phyloP scores from a whole-genome alignment of 139 green algal genomes.

The Asterochloris sp. region DNA sequence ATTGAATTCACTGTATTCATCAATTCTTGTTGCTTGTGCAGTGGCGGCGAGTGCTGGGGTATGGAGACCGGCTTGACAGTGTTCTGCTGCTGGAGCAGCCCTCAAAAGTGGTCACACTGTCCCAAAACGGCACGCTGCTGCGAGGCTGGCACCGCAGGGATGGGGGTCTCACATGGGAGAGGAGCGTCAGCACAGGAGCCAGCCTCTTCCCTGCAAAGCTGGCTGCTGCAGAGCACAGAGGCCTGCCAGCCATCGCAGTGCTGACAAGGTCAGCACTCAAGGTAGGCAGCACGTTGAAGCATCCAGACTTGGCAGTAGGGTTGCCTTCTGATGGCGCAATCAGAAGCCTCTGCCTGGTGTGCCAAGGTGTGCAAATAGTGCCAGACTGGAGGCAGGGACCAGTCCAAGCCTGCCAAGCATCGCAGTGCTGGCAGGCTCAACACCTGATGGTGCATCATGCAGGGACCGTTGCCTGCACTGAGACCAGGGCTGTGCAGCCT shows the following conservation, averaged over 20 bases:
- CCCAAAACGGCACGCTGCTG: slow-evolving; percentile 26
- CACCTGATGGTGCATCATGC: too few relatives aligned
- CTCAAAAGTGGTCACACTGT: slow-evolving; percentile 28
- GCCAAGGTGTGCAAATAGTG: too few relatives aligned
- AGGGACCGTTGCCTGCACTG: too few relatives aligned
- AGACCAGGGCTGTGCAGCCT: too few relatives aligned
- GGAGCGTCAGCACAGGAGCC: not conserved
- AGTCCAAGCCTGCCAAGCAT: too few relatives aligned
- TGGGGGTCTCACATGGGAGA: slow-evolving; percentile 47
- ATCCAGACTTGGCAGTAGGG: not conserved
- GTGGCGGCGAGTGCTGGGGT: slow-evolving; percentile 50
- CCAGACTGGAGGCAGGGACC: too few relatives aligned
- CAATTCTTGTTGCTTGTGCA: slow-evolving; percentile 15
- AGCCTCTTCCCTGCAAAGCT: not conserved
- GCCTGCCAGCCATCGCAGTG: slow-evolving; percentile 8
- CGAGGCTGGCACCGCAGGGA: slow-evolving; percentile 41
- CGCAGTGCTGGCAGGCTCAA: too few relatives aligned
- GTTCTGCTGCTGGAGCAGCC: slow-evolving; percentile 28
- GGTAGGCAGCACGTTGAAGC: not conserved
- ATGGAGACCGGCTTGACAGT: slow-evolving; percentile 7
- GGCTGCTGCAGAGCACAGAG: not conserved
- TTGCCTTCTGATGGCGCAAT: too few relatives aligned
- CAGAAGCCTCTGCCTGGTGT: too few relatives aligned
- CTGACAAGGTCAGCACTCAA: not conserved
- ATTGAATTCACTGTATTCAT: too few relatives aligned